Evolutionary conservation across 345 rosid species (phyloP), one percentile per base, ranked within the genome.

Genomic region (Nasturtium officinale): DNA sequence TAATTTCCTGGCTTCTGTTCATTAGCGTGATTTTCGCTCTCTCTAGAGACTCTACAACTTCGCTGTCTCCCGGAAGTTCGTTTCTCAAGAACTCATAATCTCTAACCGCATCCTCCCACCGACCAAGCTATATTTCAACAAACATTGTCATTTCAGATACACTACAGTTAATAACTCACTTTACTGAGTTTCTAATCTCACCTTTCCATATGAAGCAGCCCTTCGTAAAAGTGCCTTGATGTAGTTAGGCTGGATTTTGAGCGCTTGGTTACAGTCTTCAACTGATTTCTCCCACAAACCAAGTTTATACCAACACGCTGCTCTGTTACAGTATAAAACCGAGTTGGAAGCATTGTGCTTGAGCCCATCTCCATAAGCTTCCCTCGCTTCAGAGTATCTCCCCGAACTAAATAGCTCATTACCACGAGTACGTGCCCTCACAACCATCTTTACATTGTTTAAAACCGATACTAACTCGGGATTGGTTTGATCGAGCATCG

Each of bases 271-370:
- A 85, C 97, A 95, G 50, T 92, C 98, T 68, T 87, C 96, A 40
- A 92, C 71, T 69, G 98, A 92, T 71, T 85, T 84, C 68, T 88
- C 96, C 98, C 94, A 95, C 46, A 74, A 53, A 68, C 96, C 96
- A 3, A 90, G 96, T 76, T 95, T 95, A 70, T 84, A 88, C 99
- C 99, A 95, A 79, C 99, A 95, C 25, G 90, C 91, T 21, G 99
- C 98, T 86, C 98, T 84, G 67, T 95, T 95, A 79, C 98, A 95
- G 50, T 86, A 91, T n/a, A 95, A 85, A 82, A 92, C 90, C 12
- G 96, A 82, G 82, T 85, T 95, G 69, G 71, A 82, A 42, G 61
- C 82, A 72, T 95, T 87, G 57, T 79, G 68, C 38, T 65, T 87
- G 23, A 95, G 97, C 77, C 99, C 98, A 67, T 95, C 99, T 60